These are phyloP conservation scores for Gossypium trilobum DNA, from an alignment of 441 rosid genomes.

Conservation along the genomic window DNA sequence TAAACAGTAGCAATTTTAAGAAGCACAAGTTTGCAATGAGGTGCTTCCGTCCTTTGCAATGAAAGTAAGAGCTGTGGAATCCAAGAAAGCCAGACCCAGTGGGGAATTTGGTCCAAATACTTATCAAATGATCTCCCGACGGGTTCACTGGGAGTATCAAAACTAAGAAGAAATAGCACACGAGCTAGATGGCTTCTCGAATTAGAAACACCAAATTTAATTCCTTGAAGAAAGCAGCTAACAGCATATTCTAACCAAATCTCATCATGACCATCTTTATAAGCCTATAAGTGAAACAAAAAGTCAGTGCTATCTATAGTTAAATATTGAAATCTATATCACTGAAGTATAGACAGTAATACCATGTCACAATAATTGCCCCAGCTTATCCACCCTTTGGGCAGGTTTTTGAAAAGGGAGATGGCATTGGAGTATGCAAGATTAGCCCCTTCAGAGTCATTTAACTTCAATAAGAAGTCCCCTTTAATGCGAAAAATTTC, in stretches of 20 bases:
- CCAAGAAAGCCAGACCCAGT: conserved; percentile 9
- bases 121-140: conserved; percentile 97
- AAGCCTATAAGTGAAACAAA: conserved; percentile 48
- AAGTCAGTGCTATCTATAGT: conserved; percentile 17
- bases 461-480: conserved; percentile 68
- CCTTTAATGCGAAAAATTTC: conserved; percentile 83
- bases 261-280: conserved; percentile 75
- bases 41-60: conserved; percentile 92
- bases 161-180: conserved; percentile 91
- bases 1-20: conserved; percentile 77
- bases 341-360: conserved; percentile 59
- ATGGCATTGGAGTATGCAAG: conserved; percentile 82
- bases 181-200: conserved; percentile 96
- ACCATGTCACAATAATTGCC: conserved; percentile 94
- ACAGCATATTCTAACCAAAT: conserved; percentile 97
- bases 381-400: conserved; percentile 99
- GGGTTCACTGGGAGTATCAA: conserved; percentile 82
- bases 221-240: conserved; percentile 98
- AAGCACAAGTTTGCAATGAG: conserved; percentile 92
- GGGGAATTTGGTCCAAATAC: conserved; percentile 86
- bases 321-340: conserved; percentile 10
- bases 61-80: conserved; percentile 72
- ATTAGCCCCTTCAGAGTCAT: conserved; percentile 76
- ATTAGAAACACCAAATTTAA: conserved; percentile 88
- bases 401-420: conserved; percentile 75